A percentile compares a stretch with the other conserved stretches of the same genome.
Conservation (phyloP, 2,329 filamentous ascomycete genomes). For the Exophiala alcalophila region DNA sequence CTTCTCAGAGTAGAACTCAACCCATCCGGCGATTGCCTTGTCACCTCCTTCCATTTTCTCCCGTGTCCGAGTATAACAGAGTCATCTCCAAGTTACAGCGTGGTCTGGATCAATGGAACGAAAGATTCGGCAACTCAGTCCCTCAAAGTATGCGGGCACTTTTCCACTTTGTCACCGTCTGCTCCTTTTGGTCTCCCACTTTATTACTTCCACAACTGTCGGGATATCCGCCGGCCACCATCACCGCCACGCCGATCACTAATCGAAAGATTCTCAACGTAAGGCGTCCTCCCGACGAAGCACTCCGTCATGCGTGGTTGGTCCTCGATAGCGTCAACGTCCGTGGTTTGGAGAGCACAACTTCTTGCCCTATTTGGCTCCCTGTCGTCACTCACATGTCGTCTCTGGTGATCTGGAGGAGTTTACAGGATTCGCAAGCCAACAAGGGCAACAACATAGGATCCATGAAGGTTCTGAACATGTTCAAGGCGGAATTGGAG, state of each 20-base stretch:
- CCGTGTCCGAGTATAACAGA: not conserved
- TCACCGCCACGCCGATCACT: too few species aligned
- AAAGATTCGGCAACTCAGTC: not conserved
- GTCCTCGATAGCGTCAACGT: constrained; percentile 10
- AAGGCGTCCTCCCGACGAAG: constrained; percentile 15
- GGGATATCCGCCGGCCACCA: too few species aligned
- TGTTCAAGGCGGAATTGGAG: constrained; percentile 15
- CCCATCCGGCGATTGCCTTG: not conserved
- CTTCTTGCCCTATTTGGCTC: constrained; percentile 9
- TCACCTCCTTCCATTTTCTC: not conserved
- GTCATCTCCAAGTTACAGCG: not conserved
- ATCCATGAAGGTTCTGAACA: constrained; percentile 9
- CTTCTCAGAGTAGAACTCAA: not conserved
- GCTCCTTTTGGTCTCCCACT: not conserved
- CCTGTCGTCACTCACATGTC: constrained; percentile 9
- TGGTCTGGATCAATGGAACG: not conserved
- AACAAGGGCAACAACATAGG: constrained; percentile 11
- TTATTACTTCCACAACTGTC: not conserved
- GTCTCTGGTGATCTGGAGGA: constrained; percentile 12
- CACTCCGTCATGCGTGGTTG: constrained; percentile 13
- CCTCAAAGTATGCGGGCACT: not conserved
- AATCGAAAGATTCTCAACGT: too few species aligned
- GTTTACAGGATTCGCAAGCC: not conserved
- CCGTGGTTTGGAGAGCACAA: not conserved
- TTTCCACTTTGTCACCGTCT: not conserved